Evolutionary conservation across 768 basidiomycete species (phyloP), one percentile per base, ranked within the genome.

Genomic region (Leccinum longicurvipes): DNA sequence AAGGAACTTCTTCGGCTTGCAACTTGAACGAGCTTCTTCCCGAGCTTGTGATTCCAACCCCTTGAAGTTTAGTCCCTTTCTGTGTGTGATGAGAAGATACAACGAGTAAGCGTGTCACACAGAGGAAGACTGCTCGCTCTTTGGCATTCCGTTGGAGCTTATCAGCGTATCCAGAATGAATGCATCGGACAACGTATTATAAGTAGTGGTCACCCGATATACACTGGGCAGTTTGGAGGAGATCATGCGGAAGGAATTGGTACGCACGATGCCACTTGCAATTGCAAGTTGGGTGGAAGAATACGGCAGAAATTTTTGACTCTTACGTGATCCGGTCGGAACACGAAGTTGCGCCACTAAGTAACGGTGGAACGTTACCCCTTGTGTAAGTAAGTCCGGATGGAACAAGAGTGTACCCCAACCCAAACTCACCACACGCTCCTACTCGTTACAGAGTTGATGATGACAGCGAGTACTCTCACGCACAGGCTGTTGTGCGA

Each of bases 121-220:
- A 17, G 7, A 24, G 31, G 34, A 47, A 57, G 23, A 23, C 28
- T 45, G 72, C 82, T 78, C 75, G 91, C 90, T 84, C 77, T 66
- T 81, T 72, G 41, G 89, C 85, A 62, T 75, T 79, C 62, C 78
- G 74, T 45, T 77, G 80, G 34, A 95, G 71, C 66, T 88, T 89
- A 56, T 86, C 81, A 14, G 83, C 79, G 66, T 94, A 93, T 65
- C 50, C 39, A 27, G 60, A 54, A 32, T 66, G 62, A 23, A 70
- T 32, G 50, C 52, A 51, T 55, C 66, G 58, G 15, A 50, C 23
- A 11, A 47, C 36, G 46, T 32, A 47, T n/a, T n/a, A 23, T 24
- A 12, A 44, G 53, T 19, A n/a, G 32, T 19, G 41, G 54, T 19
- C 25, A 10, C 19, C 29, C 31, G 63, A 46, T 34, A 32, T 34